Evolutionary conservation across 2,329 filamentous ascomycete genomes (phyloP), one percentile per base, ranked within the genome.

Genomic region (Herpotrichia juniperi): DNA sequence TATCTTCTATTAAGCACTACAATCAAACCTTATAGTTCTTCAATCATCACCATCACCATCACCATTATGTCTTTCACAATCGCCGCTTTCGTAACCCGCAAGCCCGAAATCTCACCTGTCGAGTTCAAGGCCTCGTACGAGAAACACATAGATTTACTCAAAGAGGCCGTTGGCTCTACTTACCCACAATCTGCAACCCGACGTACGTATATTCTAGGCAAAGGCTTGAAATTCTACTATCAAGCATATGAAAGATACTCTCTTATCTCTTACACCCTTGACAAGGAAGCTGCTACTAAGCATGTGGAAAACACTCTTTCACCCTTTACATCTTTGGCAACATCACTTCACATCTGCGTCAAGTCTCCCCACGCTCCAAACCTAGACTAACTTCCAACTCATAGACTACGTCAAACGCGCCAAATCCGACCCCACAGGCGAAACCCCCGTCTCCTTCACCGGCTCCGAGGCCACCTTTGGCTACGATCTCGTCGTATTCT

Each of bases 41-140:
- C 30, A 32, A 32, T n/a, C 7, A 4, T n/a, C 4, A 32, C 30
- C 30, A 32, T 9, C 21, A 10, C 11, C 32, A 39, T 39, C n/a
- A 34, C 17, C 51, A 54, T 30, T 25, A 55, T 55, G 53, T 40
- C 53, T 49, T 55, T 51, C 53, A 53, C 50, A 14, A 35, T 56
- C 46, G 53, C 46, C 22, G 46, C 53, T 19, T 53, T 56, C 50
- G 42, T 50, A 12, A 53, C 50, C 28, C 53, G 53, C 46, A 44
- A 48, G 24, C 46, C 50, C 16, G 31, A 48, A 3, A 22, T 53
- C 31, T 42, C 46, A 24, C 50, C 50, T 14, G 26, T 21, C 17
- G 46, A 50, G 3, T 56, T 56, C 47, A 26, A 47, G 22, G 14
- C 35, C 28, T 26, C 34, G 21, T 56, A 56, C 37, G 53, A 56